phyloP scores from a whole-genome alignment of 2,329 filamentous ascomycete species.

The Orbilia ellipsospora region DNA sequence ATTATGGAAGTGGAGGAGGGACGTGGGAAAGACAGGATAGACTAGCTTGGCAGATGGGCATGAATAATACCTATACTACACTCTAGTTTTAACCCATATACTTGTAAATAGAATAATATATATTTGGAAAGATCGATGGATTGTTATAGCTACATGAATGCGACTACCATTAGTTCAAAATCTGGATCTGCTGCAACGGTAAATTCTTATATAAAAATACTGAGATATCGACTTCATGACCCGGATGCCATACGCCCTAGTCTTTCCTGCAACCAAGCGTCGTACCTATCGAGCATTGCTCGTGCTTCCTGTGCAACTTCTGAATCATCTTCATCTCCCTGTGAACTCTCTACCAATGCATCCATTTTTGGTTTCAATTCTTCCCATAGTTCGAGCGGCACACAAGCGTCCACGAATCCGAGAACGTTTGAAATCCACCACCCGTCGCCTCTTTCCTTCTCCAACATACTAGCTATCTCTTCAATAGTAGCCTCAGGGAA shows the following conservation, averaged over 20 bases:
- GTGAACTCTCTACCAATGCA: neutral
- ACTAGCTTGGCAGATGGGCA: too few species aligned
- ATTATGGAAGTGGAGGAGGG: neutral
- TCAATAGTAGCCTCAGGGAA: conserved; percentile 22
- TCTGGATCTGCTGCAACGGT: too few species aligned
- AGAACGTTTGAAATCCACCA: conserved; percentile 6
- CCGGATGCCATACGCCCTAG: neutral
- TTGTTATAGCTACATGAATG: too few species aligned
- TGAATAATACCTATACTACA: too few species aligned
- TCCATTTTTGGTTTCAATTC: conserved; percentile 1
- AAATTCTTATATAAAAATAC: neutral
- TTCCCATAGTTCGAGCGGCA: conserved; percentile 11
- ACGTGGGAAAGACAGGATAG: neutral
- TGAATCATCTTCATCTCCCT: conserved; percentile 12
- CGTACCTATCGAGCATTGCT: conserved; percentile 7
- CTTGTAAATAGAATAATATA: too few species aligned
- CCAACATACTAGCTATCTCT: neutral
- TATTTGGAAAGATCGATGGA: too few species aligned
- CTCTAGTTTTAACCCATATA: too few species aligned
- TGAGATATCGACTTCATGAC: neutral
- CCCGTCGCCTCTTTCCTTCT: conserved; percentile 15
- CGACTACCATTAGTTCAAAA: too few species aligned
- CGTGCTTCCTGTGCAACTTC: conserved; percentile 4
- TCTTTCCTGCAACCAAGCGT: neutral
- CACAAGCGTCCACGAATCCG: conserved; percentile 15